Evolutionary conservation across 1,139 yeast species (phyloP), one percentile per base, ranked within the genome.

Genomic region (Yamadazyma pseudoaaseri): DNA sequence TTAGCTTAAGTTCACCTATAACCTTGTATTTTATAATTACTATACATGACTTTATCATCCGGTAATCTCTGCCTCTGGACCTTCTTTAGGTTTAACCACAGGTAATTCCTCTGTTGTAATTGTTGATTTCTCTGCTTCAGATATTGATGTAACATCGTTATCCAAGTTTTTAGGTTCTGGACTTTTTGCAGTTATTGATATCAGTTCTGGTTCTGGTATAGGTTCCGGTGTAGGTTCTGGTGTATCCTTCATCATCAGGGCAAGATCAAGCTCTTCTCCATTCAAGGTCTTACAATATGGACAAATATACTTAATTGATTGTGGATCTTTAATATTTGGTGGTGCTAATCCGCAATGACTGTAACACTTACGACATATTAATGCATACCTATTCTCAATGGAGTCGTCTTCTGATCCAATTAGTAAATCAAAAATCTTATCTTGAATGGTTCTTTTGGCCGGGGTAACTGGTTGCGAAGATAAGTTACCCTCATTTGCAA

Each of bases 281-380:
- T 84, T 83, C 46, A 73, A 42, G 12, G 50, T 48, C 1, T 86
- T 87, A 60, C 97, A 90, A 21, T 65, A 62, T 8, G 92, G 87
- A 57, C 97, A 90, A 5, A 70, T 58, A 51, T 81, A 90, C 37
- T 61, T 61, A 6, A 87, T 78, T 13, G 63, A 58, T 4, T 54
- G 55, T 0, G 95, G 86, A 15, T 65, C 53, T 35, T 64, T 61
- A 12, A 63, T 54, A 30, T 85, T 83, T 1, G 87, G 90, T 4
- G 89, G 86, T 0, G 95, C 95, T 34, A 86, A 66, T 1, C 96
- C 96, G 51, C 86, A 86, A 56, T 86, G 95, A 17, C 69, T 63
- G 29, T 59, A 65, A 51, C 96, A 86, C 12, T 70, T 62, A 17
- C 52, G 45, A 52, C 96, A 86, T 13, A 86, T 83, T 46, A 86